These are phyloP conservation scores for Neostapfia colusana DNA, from an alignment of 176 grass and related monocot species.

Conservation along the genomic window DNA sequence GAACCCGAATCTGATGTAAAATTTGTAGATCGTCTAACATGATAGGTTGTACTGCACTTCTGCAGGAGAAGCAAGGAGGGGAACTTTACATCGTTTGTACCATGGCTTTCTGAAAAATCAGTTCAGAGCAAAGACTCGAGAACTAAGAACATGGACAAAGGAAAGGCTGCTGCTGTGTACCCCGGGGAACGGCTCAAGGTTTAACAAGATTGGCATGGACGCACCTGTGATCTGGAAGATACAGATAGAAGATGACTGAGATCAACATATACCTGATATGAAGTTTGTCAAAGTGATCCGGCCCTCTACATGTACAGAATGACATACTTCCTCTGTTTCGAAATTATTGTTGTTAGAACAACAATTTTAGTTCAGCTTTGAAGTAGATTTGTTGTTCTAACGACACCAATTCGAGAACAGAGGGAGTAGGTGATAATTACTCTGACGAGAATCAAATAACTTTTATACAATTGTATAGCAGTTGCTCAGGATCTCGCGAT, in stretches of 20 bases:
- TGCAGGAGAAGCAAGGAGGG: constrained; percentile 51
- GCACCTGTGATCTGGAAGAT: too few relatives aligned
- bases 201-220: constrained; percentile 7
- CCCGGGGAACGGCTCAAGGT: constrained; percentile 53
- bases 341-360: too few relatives aligned
- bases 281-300: not conserved
- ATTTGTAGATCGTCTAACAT: not conserved
- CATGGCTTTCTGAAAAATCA: constrained; percentile 44
- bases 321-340: not conserved
- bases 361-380: too few relatives aligned
- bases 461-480: not conserved
- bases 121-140: constrained; percentile 23
- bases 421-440: not conserved
- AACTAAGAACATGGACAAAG: constrained; percentile 27
- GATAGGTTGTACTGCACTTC: constrained; percentile 1
- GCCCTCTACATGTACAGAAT: not conserved
- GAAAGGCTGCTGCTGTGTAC: constrained; percentile 34
- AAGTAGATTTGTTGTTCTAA: too few relatives aligned
- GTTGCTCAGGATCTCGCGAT: not conserved
- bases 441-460: not conserved
- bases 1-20: not conserved
- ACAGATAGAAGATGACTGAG: not conserved
- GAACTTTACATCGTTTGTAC: constrained; percentile 40
- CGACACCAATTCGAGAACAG: too few relatives aligned
- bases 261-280: not conserved